Conservation (phyloP, 805 yeast genomes). For the Millerago galiae region DNA sequence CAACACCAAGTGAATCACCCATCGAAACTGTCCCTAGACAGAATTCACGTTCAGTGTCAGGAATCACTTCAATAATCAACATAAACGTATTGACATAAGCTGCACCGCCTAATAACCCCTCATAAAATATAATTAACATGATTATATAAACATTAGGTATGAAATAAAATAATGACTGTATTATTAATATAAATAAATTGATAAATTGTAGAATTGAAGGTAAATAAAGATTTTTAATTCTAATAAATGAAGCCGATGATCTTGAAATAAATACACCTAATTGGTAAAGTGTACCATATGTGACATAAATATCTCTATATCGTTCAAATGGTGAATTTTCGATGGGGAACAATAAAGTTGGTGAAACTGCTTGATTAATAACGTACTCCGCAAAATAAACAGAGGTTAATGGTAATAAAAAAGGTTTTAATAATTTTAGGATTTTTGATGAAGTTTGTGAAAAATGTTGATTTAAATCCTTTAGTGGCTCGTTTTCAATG, state of each 20-base stretch:
- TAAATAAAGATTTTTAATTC: constrained; percentile 52
- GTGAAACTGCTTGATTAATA: constrained; percentile 88
- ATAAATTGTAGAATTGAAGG: constrained; percentile 61
- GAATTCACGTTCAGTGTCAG: constrained; percentile 56
- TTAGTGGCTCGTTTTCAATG: not conserved
- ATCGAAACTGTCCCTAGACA: constrained; percentile 79
- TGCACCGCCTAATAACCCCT: constrained; percentile 86
- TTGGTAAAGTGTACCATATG: constrained; percentile 86
- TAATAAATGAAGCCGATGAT: constrained; percentile 64
- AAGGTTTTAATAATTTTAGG: constrained; percentile 47
- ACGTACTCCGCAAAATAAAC: constrained; percentile 85
- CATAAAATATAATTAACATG: constrained; percentile 66
- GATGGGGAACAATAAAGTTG: constrained; percentile 76
- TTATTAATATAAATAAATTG: constrained; percentile 52
- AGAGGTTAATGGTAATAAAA: constrained; percentile 75
- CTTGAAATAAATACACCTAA: constrained; percentile 89
- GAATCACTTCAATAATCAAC: constrained; percentile 57
- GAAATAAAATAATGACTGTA: constrained; percentile 57
- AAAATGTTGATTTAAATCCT: constrained; percentile 2
- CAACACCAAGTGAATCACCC: constrained; percentile 80
- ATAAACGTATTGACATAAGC: constrained; percentile 86
- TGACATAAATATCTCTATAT: constrained; percentile 83
- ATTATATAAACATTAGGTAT: constrained; percentile 57
- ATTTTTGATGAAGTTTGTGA: constrained; percentile 27
- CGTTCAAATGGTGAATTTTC: constrained; percentile 60